Evolutionary conservation across 2,329 filamentous ascomycete genomes (phyloP).

Genomic region (Grosmannia serpens): DNA sequence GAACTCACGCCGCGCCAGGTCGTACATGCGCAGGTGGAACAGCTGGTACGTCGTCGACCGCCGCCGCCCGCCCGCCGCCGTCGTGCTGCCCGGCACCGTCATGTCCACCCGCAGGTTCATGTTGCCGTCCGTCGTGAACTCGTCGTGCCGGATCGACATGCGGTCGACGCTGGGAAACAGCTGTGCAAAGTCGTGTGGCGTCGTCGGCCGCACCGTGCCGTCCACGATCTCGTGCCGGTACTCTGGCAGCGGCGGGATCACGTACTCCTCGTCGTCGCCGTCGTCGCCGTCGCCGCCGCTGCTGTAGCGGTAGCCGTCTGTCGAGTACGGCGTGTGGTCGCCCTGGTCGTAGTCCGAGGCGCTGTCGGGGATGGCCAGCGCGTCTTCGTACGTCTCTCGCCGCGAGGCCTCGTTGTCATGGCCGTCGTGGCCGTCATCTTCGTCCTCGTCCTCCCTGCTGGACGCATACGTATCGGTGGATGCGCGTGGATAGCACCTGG

Average conservation of each 20-base stretch:
- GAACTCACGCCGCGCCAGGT: conserved; percentile 75
- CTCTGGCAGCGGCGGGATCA: conserved; percentile 42
- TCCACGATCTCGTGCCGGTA: conserved; percentile 52
- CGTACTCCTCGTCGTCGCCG: not conserved
- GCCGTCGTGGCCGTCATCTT: not conserved
- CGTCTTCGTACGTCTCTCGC: conserved; percentile 25
- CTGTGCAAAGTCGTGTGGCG: conserved; percentile 67
- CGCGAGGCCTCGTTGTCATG: conserved; percentile 13
- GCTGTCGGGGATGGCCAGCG: conserved; percentile 19
- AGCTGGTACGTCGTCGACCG: conserved; percentile 57
- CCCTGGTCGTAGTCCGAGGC: conserved; percentile 18
- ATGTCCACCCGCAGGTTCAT: conserved; percentile 93
- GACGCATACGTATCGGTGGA: conserved; percentile 77
- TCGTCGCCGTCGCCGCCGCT: conserved; percentile 10
- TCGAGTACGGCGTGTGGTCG: not conserved
- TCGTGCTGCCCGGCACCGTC: conserved; percentile 42
- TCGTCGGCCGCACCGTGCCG: conserved; percentile 61
- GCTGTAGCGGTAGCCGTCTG: not conserved
- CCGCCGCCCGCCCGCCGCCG: conserved; percentile 20
- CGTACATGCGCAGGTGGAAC: conserved; percentile 92
- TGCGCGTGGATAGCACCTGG: conserved; percentile 35
- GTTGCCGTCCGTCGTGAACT: conserved; percentile 82
- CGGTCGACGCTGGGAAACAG: conserved; percentile 79
- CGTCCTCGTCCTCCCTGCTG: conserved; percentile 44
- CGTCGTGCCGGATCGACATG: conserved; percentile 77